Conservation (phyloP, 805 yeast genomes). For the Cyberlindnera maritima region DNA sequence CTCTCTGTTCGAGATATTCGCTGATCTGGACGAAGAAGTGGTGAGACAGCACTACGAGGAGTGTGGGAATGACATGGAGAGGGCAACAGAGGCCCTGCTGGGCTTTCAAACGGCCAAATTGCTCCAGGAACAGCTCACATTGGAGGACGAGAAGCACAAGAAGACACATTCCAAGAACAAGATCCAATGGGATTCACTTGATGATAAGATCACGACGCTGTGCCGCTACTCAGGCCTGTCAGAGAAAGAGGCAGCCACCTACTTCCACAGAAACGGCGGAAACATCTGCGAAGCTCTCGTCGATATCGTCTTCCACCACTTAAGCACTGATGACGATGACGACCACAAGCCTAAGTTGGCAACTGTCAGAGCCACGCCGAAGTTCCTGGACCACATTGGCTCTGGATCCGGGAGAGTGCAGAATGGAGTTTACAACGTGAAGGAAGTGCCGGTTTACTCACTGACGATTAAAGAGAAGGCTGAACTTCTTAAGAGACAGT, state of each 20-base stretch:
- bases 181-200: too few relatives aligned
- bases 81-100: slow-evolving; percentile 31
- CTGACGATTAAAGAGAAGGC: neutral
- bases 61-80: slow-evolving; percentile 31
- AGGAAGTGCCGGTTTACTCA: too few relatives aligned
- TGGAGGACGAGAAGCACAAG: neutral
- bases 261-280: slow-evolving; percentile 30
- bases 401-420: neutral
- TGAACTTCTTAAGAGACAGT: too few relatives aligned
- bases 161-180: neutral
- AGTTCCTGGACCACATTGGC: neutral
- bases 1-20: slow-evolving; percentile 42
- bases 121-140: neutral
- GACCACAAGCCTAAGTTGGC: neutral
- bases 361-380: too few relatives aligned
- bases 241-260: slow-evolving; percentile 21
- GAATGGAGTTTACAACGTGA: neutral
- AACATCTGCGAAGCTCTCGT: slow-evolving; percentile 34
- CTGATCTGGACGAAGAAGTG: slow-evolving; percentile 32
- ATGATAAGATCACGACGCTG: slow-evolving; percentile 17
- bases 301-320: slow-evolving; percentile 30
- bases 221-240: slow-evolving; percentile 21
- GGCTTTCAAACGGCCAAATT: neutral
- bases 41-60: slow-evolving; percentile 32
- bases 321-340: slow-evolving; percentile 3